Percentiles rank a stretch among this genome's conserved stretches.
Conservation (phyloP, 805 yeast genomes). For the Yamadazyma takamatsuzukensis region DNA sequence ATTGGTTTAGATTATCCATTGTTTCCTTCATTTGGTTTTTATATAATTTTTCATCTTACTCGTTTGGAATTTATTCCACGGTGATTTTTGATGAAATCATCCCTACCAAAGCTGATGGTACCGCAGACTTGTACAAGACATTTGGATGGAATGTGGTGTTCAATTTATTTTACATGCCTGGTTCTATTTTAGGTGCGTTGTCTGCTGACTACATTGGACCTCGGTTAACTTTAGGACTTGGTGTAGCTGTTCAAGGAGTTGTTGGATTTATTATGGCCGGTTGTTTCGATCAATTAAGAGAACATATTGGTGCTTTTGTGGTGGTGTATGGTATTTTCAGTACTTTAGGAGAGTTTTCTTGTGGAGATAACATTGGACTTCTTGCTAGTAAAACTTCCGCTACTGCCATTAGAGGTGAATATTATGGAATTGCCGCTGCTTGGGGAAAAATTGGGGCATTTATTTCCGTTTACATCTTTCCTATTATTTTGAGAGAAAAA, state of each 20-base stretch:
- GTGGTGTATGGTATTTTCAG: constrained; percentile 86
- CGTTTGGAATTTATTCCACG: constrained; percentile 82
- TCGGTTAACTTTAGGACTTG: constrained; percentile 66
- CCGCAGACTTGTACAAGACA: constrained; percentile 60
- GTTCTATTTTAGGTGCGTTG: constrained; percentile 82
- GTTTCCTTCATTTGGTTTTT: constrained; percentile 85
- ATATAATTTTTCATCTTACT: constrained; percentile 84
- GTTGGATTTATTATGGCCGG: constrained; percentile 86
- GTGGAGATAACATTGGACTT: constrained; percentile 89
- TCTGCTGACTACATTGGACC: constrained; percentile 91
- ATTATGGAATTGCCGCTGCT: constrained; percentile 90
- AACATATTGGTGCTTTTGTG: constrained; percentile 72
- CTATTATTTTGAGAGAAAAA: constrained; percentile 57
- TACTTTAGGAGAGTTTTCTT: constrained; percentile 89
- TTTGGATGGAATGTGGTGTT: constrained; percentile 93
- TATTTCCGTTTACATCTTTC: constrained; percentile 86
- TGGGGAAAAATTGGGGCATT: constrained; percentile 91
- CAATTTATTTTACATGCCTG: constrained; percentile 86
- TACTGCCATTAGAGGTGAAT: constrained; percentile 85
- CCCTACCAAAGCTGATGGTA: constrained; percentile 27
- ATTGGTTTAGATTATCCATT: constrained; percentile 73
- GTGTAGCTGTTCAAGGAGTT: constrained; percentile 69
- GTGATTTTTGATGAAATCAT: constrained; percentile 60
- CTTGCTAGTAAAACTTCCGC: constrained; percentile 84
- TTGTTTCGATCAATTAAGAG: constrained; percentile 48